Conservation (phyloP, 2,329 filamentous ascomycete species). For the Microdochium nivale region DNA sequence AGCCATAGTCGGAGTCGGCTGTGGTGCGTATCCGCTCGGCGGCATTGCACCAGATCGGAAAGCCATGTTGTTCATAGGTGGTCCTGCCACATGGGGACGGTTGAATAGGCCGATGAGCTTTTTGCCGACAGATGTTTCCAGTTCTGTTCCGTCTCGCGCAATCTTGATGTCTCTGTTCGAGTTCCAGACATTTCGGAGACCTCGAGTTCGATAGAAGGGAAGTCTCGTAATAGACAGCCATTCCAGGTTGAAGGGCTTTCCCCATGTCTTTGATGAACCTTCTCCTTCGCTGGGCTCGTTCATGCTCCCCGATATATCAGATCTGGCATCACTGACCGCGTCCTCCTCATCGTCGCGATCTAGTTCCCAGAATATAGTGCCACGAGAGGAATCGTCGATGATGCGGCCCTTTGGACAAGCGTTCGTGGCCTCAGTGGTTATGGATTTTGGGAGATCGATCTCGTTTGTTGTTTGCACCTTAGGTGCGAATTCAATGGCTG, state of each 20-base stretch:
- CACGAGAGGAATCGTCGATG: slow-evolving; percentile 86
- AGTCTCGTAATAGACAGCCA: slow-evolving; percentile 80
- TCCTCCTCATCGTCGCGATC: slow-evolving; percentile 47
- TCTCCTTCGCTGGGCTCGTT: slow-evolving; percentile 28
- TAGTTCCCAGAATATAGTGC: slow-evolving; percentile 94
- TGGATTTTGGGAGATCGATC: slow-evolving; percentile 67
- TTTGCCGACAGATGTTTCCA: slow-evolving; percentile 75
- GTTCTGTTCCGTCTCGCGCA: slow-evolving; percentile 84
- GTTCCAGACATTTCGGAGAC: slow-evolving; percentile 89
- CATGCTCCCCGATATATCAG: slow-evolving; percentile 17
- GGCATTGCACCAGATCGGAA: neutral
- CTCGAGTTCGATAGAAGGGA: slow-evolving; percentile 82
- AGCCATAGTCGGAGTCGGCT: neutral
- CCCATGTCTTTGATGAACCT: slow-evolving; percentile 60
- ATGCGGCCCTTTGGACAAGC: slow-evolving; percentile 75
- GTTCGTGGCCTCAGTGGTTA: slow-evolving; percentile 69
- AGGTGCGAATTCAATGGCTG: slow-evolving; percentile 61
- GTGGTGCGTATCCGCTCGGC: slow-evolving; percentile 1
- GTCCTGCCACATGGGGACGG: slow-evolving; percentile 32
- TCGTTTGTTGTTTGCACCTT: slow-evolving; percentile 50
- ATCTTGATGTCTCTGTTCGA: slow-evolving; percentile 94
- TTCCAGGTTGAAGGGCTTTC: slow-evolving; percentile 83
- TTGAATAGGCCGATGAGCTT: slow-evolving; percentile 75
- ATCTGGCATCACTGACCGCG: slow-evolving; percentile 18
- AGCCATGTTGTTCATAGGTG: slow-evolving; percentile 14